Percentiles rank a stretch among this genome's conserved stretches.
These are phyloP conservation scores for Populus hybrid DNA, from an alignment of 441 rosid genomes.

Conservation along the genomic window DNA sequence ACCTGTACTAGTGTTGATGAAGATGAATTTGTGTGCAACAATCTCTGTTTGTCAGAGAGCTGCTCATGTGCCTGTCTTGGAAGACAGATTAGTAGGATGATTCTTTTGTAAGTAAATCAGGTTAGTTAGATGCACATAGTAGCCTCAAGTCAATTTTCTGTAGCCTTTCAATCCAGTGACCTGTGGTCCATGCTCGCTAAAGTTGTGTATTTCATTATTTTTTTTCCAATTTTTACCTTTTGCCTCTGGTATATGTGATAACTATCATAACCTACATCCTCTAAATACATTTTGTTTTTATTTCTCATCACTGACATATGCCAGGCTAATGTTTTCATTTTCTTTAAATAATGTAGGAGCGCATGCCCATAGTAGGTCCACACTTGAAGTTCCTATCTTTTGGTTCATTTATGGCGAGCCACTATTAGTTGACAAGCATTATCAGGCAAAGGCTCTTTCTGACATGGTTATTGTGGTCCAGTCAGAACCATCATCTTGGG, in stretches of 20 bases:
- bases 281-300: background rate
- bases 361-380: slow-evolving; percentile 90
- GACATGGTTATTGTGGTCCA: slow-evolving; percentile 95
- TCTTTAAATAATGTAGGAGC: slow-evolving; percentile 56
- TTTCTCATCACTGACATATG: background rate
- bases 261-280: background rate
- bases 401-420: slow-evolving; percentile 95
- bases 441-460: slow-evolving; percentile 94
- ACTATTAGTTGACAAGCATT: slow-evolving; percentile 86
- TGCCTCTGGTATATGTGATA: background rate
- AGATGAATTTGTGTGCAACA: background rate
- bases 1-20: background rate
- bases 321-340: slow-evolving; percentile 13
- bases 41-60: background rate
- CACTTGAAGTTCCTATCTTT: slow-evolving; percentile 93
- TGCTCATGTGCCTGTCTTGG: background rate
- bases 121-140: background rate
- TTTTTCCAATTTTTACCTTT: background rate
- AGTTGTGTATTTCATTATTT: background rate
- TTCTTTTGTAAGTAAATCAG: background rate
- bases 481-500: slow-evolving; percentile 97
- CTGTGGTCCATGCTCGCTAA: background rate
- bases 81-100: background rate
- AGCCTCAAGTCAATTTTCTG: background rate
- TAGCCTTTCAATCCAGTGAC: background rate